These are phyloP conservation scores for Aspergillus novofumigatus DNA, from an alignment of 2,329 filamentous ascomycete species.

Conservation along the genomic window DNA sequence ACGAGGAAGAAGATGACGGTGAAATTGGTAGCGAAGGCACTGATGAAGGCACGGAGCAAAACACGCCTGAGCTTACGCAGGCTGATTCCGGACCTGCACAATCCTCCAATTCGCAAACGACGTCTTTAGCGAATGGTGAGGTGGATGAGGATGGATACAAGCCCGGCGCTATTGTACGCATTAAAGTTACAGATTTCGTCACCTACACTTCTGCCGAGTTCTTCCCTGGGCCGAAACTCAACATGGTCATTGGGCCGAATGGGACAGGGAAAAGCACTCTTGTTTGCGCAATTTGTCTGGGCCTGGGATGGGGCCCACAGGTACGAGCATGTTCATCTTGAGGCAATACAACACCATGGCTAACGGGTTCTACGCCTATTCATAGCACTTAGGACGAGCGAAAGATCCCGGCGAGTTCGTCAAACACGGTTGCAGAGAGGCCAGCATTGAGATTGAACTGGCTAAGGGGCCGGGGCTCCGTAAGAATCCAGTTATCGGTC, in stretches of 20 bases:
- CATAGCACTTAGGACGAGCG: slow-evolving; percentile 73
- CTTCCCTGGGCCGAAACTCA: slow-evolving; percentile 82
- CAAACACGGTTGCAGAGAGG: slow-evolving; percentile 76
- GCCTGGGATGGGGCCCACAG: slow-evolving; percentile 74
- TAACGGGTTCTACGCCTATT: neutral
- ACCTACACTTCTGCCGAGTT: slow-evolving; percentile 94
- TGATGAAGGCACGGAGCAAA: neutral
- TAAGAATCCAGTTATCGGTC: slow-evolving; percentile 67
- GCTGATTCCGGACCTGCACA: neutral
- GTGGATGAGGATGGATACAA: slow-evolving; percentile 26
- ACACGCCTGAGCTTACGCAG: neutral
- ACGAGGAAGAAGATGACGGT: neutral
- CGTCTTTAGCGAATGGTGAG: neutral
- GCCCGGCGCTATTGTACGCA: slow-evolving; percentile 82
- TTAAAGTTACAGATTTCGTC: slow-evolving; percentile 84
- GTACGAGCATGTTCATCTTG: slow-evolving; percentile 30
- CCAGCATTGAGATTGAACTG: slow-evolving; percentile 86
- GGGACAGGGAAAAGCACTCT: slow-evolving; percentile 96
- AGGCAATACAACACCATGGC: neutral
- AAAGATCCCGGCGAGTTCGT: slow-evolving; percentile 85
- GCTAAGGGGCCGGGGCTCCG: slow-evolving; percentile 54
- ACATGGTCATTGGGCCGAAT: slow-evolving; percentile 99
- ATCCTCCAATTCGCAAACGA: neutral
- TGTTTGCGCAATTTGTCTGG: slow-evolving; percentile 93
- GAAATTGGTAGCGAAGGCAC: neutral